Conservation (phyloP, 257 asterid species). For the Solanum sitiens region DNA sequence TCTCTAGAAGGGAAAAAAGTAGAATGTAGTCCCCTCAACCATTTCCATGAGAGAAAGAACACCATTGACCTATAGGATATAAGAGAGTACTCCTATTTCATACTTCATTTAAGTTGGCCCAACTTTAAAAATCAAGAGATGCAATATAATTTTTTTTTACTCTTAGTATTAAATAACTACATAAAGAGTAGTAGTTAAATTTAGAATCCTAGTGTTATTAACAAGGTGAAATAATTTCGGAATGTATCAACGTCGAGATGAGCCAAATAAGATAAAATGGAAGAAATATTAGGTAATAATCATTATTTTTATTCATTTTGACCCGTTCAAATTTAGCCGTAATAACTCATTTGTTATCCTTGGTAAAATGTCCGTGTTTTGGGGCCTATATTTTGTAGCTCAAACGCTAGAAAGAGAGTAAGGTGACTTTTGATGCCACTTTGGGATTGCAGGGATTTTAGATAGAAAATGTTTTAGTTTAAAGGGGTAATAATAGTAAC, state of each 20-base stretch:
- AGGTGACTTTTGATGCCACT: not conserved
- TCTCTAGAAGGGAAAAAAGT: not conserved
- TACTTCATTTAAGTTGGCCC: not conserved
- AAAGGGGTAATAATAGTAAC: not conserved
- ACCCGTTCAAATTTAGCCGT: fast-evolving
- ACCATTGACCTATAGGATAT: not conserved
- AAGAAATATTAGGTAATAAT: not conserved
- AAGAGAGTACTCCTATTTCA: not conserved
- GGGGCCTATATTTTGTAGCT: not conserved
- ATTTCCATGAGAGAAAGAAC: not conserved
- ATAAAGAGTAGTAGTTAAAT: too few species aligned
- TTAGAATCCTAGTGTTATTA: too few species aligned
- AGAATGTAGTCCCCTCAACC: not conserved
- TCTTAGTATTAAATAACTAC: not conserved
- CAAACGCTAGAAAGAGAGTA: not conserved
- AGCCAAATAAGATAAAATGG: not conserved
- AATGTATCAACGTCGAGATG: not conserved
- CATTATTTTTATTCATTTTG: not conserved
- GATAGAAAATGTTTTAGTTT: not conserved
- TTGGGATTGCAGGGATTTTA: not conserved
- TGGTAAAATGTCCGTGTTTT: not conserved
- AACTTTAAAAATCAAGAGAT: not conserved
- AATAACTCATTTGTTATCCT: not conserved
- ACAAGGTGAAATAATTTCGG: not conserved
- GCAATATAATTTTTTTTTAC: not conserved